These are phyloP conservation scores for Salvia rosmarinus DNA, from an alignment of 257 asterid genomes.

Conservation along the genomic window DNA sequence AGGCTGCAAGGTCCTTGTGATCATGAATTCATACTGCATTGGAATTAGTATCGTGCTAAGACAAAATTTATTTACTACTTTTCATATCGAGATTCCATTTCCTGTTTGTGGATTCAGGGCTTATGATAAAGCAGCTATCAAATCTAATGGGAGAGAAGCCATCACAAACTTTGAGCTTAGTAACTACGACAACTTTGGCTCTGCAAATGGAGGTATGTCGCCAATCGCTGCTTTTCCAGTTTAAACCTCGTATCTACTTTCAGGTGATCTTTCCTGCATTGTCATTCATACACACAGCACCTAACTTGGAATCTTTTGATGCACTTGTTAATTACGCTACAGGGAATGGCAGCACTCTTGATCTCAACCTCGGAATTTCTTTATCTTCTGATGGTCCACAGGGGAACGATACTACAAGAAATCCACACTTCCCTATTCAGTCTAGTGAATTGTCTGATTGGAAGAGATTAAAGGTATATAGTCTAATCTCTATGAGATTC, in stretches of 20 bases:
- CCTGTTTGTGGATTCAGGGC: constrained; percentile 63
- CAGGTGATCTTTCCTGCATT: neutral
- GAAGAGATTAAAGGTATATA: constrained; percentile 59
- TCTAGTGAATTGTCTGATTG: constrained; percentile 48
- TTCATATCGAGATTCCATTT: constrained; percentile 37
- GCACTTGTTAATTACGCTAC: constrained; percentile 37
- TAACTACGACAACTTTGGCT: constrained; percentile 40
- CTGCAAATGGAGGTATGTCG: constrained; percentile 53
- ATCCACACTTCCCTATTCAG: constrained; percentile 39
- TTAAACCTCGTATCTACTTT: neutral
- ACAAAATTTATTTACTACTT: constrained; percentile 27
- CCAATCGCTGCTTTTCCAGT: neutral
- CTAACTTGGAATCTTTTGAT: constrained; percentile 24
- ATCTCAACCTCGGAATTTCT: constrained; percentile 88
- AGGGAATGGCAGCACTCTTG: constrained; percentile 68
- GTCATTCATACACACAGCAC: neutral
- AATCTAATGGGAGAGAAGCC: constrained; percentile 69
- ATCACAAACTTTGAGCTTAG: constrained; percentile 62
- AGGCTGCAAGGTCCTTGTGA: constrained; percentile 72
- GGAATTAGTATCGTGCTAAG: constrained; percentile 25
- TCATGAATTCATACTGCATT: constrained; percentile 35
- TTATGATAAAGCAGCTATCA: constrained; percentile 71
- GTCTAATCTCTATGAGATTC: neutral
- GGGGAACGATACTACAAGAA: constrained; percentile 39
- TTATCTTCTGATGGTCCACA: constrained; percentile 51